Percentiles rank a stretch among this genome's conserved stretches.
Conservation (phyloP, 768 basidiomycete species). For the Chlorophyllum brunneum region DNA sequence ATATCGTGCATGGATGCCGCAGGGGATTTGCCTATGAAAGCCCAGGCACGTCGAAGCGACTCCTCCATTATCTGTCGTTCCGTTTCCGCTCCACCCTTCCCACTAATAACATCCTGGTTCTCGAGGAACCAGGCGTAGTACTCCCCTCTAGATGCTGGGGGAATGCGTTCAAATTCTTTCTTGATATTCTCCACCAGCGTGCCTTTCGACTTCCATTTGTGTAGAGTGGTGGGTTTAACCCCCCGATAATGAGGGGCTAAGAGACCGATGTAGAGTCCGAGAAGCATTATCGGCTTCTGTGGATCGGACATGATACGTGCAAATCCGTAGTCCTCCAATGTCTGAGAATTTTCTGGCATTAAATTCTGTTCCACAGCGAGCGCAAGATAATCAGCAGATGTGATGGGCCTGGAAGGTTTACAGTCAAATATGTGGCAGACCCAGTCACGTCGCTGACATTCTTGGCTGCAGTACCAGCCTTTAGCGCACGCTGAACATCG, state of each 20-base stretch:
- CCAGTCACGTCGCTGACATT: constrained; percentile 29
- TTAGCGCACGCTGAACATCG: constrained; percentile 22
- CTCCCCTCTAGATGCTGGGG: constrained; percentile 19
- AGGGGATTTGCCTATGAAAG: neutral
- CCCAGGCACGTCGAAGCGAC: neutral
- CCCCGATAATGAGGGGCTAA: constrained; percentile 12
- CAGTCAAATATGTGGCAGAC: constrained; percentile 29
- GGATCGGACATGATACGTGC: constrained; percentile 15
- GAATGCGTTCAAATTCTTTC: constrained; percentile 21
- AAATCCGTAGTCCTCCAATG: constrained; percentile 34
- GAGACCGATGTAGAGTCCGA: constrained; percentile 30
- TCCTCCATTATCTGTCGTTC: neutral
- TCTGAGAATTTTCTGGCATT: constrained; percentile 28
- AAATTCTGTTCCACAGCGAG: constrained; percentile 21
- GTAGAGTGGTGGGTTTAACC: constrained; percentile 24
- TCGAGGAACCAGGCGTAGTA: constrained; percentile 34
- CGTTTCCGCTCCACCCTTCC: neutral
- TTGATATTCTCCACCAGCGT: constrained; percentile 31
- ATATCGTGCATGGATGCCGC: neutral
- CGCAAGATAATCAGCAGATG: constrained; percentile 28
- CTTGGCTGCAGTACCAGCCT: constrained; percentile 29
- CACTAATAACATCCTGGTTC: constrained; percentile 27
- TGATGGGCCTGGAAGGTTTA: constrained; percentile 20
- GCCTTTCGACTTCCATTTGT: constrained; percentile 28
- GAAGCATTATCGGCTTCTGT: no score